Conservation (phyloP, 345 rosid species). For the Salix viminalis region DNA sequence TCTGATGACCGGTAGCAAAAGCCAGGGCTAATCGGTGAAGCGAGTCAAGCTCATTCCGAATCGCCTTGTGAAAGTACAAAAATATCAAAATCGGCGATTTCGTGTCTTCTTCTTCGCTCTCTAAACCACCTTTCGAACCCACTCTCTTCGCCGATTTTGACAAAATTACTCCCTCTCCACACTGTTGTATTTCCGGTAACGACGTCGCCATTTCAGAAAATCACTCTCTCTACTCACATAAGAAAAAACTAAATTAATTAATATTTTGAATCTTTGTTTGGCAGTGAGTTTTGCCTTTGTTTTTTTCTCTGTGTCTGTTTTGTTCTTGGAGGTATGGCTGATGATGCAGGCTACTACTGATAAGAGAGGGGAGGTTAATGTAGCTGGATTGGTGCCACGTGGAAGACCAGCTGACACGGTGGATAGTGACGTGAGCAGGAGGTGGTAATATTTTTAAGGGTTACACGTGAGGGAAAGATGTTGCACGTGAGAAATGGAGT, state of each 20-base stretch:
- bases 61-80: slow-evolving; percentile 76
- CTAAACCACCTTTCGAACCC: slow-evolving; percentile 25
- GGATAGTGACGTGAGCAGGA: slow-evolving; percentile 44
- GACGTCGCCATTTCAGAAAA: slow-evolving; percentile 63
- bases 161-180: slow-evolving; percentile 41
- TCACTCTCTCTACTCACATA: neutral
- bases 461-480: slow-evolving; percentile 21
- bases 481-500: neutral
- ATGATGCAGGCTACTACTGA: neutral
- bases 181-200: slow-evolving; percentile 51
- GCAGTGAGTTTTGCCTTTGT: neutral
- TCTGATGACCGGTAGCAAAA: slow-evolving; percentile 61
- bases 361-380: slow-evolving; percentile 22
- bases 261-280: neutral
- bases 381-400: slow-evolving; percentile 43
- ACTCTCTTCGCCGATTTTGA: slow-evolving; percentile 28
- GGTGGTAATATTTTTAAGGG: neutral
- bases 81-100: slow-evolving; percentile 77
- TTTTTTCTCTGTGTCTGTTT: neutral
- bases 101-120: slow-evolving; percentile 32
- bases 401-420: slow-evolving; percentile 38
- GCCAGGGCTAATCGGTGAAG: slow-evolving; percentile 71
- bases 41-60: slow-evolving; percentile 72
- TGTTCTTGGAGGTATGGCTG: neutral
- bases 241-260: too few relatives aligned